phyloP scores from a whole-genome alignment of 2,329 filamentous ascomycete species.

The Penicillium hordei region DNA sequence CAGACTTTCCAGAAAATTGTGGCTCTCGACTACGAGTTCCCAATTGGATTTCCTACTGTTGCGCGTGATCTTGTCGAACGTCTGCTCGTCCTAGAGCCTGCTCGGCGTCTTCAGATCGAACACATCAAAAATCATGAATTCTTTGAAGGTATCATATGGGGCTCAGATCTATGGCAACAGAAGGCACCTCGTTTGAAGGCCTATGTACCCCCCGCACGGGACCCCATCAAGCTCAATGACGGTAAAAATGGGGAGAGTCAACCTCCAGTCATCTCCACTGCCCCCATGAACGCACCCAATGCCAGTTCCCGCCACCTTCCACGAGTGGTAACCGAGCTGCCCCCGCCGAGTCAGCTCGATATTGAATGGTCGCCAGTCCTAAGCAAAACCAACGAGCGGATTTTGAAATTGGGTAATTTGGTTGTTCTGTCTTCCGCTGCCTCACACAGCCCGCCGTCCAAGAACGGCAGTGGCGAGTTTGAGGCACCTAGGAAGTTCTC shows the following conservation, averaged over 20 bases:
- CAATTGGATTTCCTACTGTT: slow-evolving; percentile 77
- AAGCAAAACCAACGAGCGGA: slow-evolving; percentile 86
- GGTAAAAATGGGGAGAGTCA: slow-evolving; percentile 40
- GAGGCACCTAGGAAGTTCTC: slow-evolving; percentile 81
- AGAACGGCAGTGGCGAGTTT: slow-evolving; percentile 61
- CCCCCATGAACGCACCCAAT: slow-evolving; percentile 43
- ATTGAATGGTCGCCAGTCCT: slow-evolving; percentile 98
- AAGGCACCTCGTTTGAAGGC: slow-evolving; percentile 85
- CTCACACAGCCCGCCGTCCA: slow-evolving; percentile 70
- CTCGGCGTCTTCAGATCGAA: slow-evolving; percentile 81
- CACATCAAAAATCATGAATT: slow-evolving; percentile 97
- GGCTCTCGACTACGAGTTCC: slow-evolving; percentile 89
- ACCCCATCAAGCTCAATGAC: slow-evolving; percentile 75
- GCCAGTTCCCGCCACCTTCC: slow-evolving; percentile 61
- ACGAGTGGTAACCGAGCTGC: slow-evolving; percentile 88
- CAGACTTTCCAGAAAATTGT: slow-evolving; percentile 99
- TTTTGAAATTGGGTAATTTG: slow-evolving; percentile 88
- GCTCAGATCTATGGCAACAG: slow-evolving; percentile 80
- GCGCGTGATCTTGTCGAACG: slow-evolving; percentile 89
- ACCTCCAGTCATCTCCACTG: slow-evolving; percentile 45
- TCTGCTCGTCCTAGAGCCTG: slow-evolving; percentile 83
- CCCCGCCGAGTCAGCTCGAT: slow-evolving; percentile 93
- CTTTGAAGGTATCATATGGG: slow-evolving; percentile 84
- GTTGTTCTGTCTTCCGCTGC: slow-evolving; percentile 78
- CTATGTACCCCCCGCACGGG: slow-evolving; percentile 74